phyloP scores from a whole-genome alignment of 73 alveolate genomes.

The Paramecium biaurelia region DNA sequence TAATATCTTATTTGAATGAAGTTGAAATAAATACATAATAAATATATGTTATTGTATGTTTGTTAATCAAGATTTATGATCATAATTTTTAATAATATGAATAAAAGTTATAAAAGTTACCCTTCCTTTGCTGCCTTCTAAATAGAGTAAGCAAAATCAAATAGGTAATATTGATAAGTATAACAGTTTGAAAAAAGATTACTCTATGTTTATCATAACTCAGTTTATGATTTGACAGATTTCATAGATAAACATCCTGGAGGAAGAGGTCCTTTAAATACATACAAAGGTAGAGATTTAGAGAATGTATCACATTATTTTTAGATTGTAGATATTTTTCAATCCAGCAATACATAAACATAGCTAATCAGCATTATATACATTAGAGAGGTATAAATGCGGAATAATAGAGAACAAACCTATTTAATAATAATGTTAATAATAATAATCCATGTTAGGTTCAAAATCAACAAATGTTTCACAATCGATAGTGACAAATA shows the following conservation, averaged over 20 bases:
- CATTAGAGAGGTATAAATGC: background rate
- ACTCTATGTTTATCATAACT: constrained; percentile 17
- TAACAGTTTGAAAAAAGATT: constrained; percentile 9
- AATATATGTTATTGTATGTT: background rate
- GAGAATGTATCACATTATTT: background rate
- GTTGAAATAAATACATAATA: background rate
- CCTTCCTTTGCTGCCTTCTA: constrained; percentile 13
- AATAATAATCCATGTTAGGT: background rate
- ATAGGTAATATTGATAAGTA: background rate
- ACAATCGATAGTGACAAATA: background rate
- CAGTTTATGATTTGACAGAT: constrained; percentile 63
- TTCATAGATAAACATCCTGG: constrained; percentile 48
- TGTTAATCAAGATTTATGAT: background rate
- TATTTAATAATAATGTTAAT: background rate
- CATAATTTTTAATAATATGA: background rate
- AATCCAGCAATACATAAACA: constrained; percentile 14
- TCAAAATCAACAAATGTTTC: constrained; percentile 33
- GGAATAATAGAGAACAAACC: background rate
- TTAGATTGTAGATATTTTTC: background rate
- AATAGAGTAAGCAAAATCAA: background rate
- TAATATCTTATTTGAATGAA: background rate
- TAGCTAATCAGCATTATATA: background rate
- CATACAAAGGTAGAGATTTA: constrained; percentile 8
- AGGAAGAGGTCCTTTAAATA: constrained; percentile 36
- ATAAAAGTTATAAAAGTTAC: background rate